Base-by-base conservation (phyloP, 75 land plant species). In the Picea sitchensis region DNA sequence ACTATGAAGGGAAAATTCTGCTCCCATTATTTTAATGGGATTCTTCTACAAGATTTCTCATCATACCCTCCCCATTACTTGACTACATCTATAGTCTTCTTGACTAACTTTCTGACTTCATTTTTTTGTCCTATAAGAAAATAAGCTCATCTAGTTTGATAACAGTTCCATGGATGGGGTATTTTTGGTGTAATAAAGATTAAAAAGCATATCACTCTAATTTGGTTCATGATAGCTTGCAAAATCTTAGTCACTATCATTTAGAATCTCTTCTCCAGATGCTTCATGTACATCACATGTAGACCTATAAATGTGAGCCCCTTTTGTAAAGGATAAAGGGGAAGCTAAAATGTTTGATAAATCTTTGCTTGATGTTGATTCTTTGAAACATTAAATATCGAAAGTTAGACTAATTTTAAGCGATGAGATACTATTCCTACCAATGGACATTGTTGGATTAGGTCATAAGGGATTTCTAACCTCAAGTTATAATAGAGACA, bases 221-320 rank as follows among this genome's bases (percentile, higher is more conserved):
- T 87, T 84, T 32, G 76, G 79, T 62, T 86, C 75, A 17, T 87
- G 80, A 9, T 73, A 61, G 73, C 88, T 84, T 11, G 89, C 75
- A 30, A 90, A 88, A 60, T 86, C 79, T 6, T 82, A 79, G 38
- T 91, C 91, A 65, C 93, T 94, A 76, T 96, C 99, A 87, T 94
- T 87, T 17, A 79, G 87, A 64, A 78, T 84, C 58, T 87, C 99
- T 5, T 95, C 99, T n/a, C 92, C 95, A 72, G 99, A 96, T 57
- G 99, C 93, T 60, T 94, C 97, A 75, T 94, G 91, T 14, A 98
- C 97, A 84, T 91, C 97, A 82, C 97, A 94, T 0, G 87, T 86
- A 21, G 98, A 92, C 73, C 95, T 87, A 23, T 87, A 85, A 9
- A 96, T 76, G 51, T 83, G 86, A 20, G 86, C 21, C 12, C 88